Percentiles rank a stretch among this genome's conserved stretches.
Evolutionary conservation across 139 green algal species (phyloP).

Genomic region (Chlamydomonas asymmetrica): DNA sequence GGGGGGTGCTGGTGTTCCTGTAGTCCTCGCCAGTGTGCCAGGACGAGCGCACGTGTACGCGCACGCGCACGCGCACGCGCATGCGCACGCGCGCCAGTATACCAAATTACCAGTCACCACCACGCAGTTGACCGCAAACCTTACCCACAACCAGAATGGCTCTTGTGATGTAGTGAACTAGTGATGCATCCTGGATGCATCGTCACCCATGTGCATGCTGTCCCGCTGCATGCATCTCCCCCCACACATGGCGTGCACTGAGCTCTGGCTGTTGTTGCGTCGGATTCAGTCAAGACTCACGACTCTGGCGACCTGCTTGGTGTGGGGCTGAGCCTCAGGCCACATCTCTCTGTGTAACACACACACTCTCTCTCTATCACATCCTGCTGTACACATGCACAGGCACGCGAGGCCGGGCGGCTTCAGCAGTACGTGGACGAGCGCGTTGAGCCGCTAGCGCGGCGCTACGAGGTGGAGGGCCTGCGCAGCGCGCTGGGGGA

Average conservation of each 20-base stretch:
- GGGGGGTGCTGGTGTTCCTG: background rate
- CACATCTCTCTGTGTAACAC: too few relatives aligned
- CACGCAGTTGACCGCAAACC: background rate
- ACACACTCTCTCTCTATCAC: too few relatives aligned
- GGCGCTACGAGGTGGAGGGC: slow-evolving; percentile 23
- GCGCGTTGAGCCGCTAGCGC: slow-evolving; percentile 11
- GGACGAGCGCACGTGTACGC: background rate
- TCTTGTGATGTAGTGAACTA: too few relatives aligned
- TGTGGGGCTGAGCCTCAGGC: too few relatives aligned
- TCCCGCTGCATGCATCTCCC: background rate
- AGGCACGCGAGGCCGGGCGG: slow-evolving; percentile 2
- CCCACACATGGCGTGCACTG: background rate
- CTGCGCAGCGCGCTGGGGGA: background rate
- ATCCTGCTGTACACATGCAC: too few relatives aligned
- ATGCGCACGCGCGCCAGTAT: background rate
- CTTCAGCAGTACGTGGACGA: slow-evolving; percentile 21
- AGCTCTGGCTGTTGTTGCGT: background rate
- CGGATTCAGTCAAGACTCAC: background rate
- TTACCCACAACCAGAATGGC: background rate
- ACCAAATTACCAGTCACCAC: background rate
- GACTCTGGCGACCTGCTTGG: background rate
- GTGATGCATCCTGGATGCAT: too few relatives aligned
- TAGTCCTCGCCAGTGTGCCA: background rate
- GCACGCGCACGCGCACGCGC: background rate
- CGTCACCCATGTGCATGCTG: too few relatives aligned